Evolutionary conservation across 345 rosid species (phyloP).

Genomic region (Eucalyptus pauciflora): DNA sequence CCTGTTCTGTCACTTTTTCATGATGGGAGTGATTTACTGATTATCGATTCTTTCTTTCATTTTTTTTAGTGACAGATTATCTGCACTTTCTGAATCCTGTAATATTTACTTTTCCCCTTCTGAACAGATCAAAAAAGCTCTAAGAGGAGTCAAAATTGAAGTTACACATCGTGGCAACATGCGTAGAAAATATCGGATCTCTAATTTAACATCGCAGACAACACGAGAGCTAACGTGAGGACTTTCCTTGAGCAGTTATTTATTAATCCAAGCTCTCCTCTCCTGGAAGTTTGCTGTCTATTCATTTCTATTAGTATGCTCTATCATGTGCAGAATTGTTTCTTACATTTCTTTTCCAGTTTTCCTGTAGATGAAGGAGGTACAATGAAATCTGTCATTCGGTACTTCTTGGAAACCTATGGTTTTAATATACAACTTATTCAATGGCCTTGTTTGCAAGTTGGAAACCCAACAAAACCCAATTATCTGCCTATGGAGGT

Average conservation of each 20-base stretch:
- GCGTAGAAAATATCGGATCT: conserved; percentile 90
- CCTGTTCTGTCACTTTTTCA: not conserved
- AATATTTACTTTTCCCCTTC: not conserved
- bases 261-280: not conserved
- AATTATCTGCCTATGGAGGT: conserved; percentile 98
- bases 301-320: not conserved
- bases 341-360: conserved; percentile 16
- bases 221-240: conserved; percentile 86
- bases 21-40: not conserved
- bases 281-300: not conserved
- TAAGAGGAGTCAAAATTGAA: conserved; percentile 88
- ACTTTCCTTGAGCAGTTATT: not conserved
- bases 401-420: conserved; percentile 73
- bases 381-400: conserved; percentile 80
- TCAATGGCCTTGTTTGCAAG: conserved; percentile 91
- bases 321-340: not conserved
- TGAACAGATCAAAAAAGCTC: conserved; percentile 81
- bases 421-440: conserved; percentile 63
- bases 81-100: not conserved
- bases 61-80: not conserved
- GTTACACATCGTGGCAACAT: conserved; percentile 93
- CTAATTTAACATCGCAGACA: conserved; percentile 84
- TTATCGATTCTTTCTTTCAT: not conserved
- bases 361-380: conserved; percentile 89
- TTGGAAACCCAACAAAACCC: conserved; percentile 82